Evolutionary conservation across 2,329 filamentous ascomycete genomes (phyloP), one percentile per base, ranked within the genome.

Genomic region (Talaromyces sp.): DNA sequence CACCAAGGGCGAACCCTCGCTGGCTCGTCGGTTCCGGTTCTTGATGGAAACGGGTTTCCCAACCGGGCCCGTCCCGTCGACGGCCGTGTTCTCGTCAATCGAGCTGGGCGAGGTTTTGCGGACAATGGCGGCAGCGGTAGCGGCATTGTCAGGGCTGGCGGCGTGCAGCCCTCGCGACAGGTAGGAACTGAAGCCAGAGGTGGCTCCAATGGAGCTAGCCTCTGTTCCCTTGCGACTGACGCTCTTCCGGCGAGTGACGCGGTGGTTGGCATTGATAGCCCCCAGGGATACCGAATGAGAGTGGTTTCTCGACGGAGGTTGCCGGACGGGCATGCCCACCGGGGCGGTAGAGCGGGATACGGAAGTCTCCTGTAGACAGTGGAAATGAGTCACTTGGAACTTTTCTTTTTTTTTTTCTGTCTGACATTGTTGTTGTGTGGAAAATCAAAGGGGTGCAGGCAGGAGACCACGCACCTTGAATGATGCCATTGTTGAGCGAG

Each of bases 241-340:
- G 77, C 92, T 97, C 84, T 97, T 97, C 69, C 94, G 87, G 70
- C 93, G 90, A 68, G 90, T 92, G 67, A 97, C 86, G 68, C 94
- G 90, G 76, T 96, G 90, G 74, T 86, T 88, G 68, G 87, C 79
- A 79, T 92, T 93, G 71, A 92, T 84, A 61, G 89, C 86, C 67
- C 86, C 86, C 62, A 89, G 84, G 59, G 92, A 88, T 67, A 92
- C 81, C 61, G 91, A 93, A 75, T 94, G 89, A 55, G 90, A 90
- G 79, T 92, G 90, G 68, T 86, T 87, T 71, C 92, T 88, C 64
- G 86, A 84, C 77, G 89, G 85, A 38, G 59, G 51, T 71, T 86
- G 83, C 66, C 87, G 87, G 62, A 77, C 80, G 56, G 88, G 81
- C 58, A 84, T 76, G 68, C 80, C 83, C 64, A 87, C 79, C 70